phyloP scores from a whole-genome alignment of 352 stramenopile genomes.

The Globisporangium uncinulatum region DNA sequence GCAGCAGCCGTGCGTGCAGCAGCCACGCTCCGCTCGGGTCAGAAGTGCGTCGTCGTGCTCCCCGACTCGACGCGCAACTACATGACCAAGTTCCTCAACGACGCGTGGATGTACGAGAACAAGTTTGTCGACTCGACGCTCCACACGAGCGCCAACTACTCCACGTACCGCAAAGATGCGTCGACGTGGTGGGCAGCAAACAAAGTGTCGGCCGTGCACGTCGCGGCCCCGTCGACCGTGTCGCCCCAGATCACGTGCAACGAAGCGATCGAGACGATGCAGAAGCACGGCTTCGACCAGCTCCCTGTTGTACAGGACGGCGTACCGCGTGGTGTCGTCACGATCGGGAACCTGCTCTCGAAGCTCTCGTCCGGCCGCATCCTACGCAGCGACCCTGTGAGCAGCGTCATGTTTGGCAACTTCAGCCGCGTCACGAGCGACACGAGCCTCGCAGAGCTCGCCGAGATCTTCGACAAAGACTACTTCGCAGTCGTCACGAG shows the following conservation, averaged over 20 bases:
- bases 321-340: slow-evolving; percentile 88
- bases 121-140: slow-evolving; percentile 59
- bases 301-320: slow-evolving; percentile 66
- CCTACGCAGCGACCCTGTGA: slow-evolving; percentile 71
- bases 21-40: slow-evolving; percentile 66
- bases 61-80: slow-evolving; percentile 96
- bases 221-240: slow-evolving; percentile 85
- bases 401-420: slow-evolving; percentile 90
- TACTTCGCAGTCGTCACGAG: slow-evolving; percentile 90
- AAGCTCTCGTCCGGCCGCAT: slow-evolving; percentile 86
- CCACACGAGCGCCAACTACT: slow-evolving; percentile 54
- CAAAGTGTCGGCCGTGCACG: slow-evolving; percentile 63
- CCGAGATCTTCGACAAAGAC: slow-evolving; percentile 94
- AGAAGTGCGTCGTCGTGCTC: slow-evolving; percentile 93
- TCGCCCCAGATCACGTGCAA: slow-evolving; percentile 77
- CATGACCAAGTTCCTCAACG: slow-evolving; percentile 96
- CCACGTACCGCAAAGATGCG: slow-evolving; percentile 9
- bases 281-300: slow-evolving; percentile 88
- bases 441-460: slow-evolving; percentile 86
- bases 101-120: slow-evolving; percentile 92
- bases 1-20: slow-evolving; percentile 78
- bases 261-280: slow-evolving; percentile 90
- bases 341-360: slow-evolving; percentile 94
- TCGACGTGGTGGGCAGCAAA: slow-evolving; percentile 93
- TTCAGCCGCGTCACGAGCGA: slow-evolving; percentile 89